These are phyloP conservation scores for Pulicaria dysenterica DNA, from an alignment of 129 eudicot genomes.

Conservation along the genomic window DNA sequence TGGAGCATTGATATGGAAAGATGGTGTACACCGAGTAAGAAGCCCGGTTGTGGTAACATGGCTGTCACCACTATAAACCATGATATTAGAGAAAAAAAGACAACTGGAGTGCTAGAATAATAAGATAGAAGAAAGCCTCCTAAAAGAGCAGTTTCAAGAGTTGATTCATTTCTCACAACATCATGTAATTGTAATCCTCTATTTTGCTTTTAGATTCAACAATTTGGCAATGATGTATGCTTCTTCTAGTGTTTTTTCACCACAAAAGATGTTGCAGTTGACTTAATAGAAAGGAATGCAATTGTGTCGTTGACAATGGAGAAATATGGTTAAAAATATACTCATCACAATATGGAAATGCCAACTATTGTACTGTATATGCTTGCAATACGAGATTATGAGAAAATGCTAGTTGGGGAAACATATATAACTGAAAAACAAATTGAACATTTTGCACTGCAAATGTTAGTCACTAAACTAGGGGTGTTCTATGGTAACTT, in stretches of 20 bases:
- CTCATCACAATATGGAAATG: no score
- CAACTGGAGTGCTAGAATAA: slow-evolving; percentile 40
- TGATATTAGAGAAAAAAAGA: slow-evolving; percentile 16
- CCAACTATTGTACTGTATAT: no score
- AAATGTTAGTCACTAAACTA: no score
- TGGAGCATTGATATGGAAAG: slow-evolving; percentile 85
- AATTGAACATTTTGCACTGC: no score
- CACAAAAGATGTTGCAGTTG: neutral
- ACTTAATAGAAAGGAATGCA: no score
- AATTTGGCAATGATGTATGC: slow-evolving; percentile 25
- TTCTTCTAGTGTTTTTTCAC: slow-evolving; percentile 10
- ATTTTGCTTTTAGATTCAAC: slow-evolving; percentile 25
- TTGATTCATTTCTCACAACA: slow-evolving; percentile 18
- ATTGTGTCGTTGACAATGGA: no score
- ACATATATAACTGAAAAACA: no score
- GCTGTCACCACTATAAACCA: slow-evolving; percentile 57
- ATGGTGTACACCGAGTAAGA: slow-evolving; percentile 72
- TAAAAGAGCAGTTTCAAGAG: slow-evolving; percentile 30
- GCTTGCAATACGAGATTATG: no score
- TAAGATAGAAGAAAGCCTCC: slow-evolving; percentile 23
- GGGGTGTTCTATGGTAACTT: no score
- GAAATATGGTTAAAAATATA: no score
- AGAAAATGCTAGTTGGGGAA: no score
- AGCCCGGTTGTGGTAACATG: slow-evolving; percentile 75
- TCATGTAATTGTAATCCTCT: slow-evolving; percentile 36